Conservation (phyloP, 768 basidiomycete genomes). For the Lentinula aciculospora region DNA sequence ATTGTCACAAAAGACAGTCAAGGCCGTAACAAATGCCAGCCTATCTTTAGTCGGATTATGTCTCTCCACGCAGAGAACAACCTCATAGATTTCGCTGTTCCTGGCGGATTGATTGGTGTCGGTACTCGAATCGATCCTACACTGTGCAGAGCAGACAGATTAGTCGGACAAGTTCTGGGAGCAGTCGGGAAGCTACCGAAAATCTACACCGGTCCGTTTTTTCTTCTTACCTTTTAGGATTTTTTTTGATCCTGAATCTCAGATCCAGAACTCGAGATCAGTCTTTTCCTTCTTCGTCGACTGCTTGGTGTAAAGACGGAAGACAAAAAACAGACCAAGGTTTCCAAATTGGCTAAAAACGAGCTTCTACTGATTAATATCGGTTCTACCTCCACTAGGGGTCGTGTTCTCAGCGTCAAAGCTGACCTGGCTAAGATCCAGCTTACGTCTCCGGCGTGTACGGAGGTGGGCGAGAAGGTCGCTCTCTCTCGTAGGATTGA, state of each 20-base stretch:
- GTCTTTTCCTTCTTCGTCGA: constrained; percentile 90
- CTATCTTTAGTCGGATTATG: constrained; percentile 88
- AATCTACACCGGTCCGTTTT: constrained; percentile 73
- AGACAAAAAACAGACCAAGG: constrained; percentile 98
- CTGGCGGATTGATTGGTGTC: constrained; percentile 97
- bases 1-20: constrained; percentile 93
- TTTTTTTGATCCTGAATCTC: neutral
- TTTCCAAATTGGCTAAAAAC: constrained; percentile 84
- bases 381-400: constrained; percentile 95
- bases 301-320: constrained; percentile 98
- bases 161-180: constrained; percentile 95
- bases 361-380: constrained; percentile 96
- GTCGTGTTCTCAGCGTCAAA: constrained; percentile 90
- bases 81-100: constrained; percentile 89
- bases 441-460: constrained; percentile 91
- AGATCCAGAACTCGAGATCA: constrained; percentile 77
- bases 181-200: constrained; percentile 91
- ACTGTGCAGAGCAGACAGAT: constrained; percentile 91
- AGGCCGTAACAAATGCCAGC: constrained; percentile 87
- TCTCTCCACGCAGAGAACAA: constrained; percentile 95
- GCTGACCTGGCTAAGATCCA: constrained; percentile 94
- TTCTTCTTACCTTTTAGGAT: neutral
- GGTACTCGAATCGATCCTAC: constrained; percentile 97
- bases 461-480: constrained; percentile 96
- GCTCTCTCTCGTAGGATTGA: constrained; percentile 92